Conservation (phyloP, 2,329 filamentous ascomycete species). For the Cercospora nicotianae region DNA sequence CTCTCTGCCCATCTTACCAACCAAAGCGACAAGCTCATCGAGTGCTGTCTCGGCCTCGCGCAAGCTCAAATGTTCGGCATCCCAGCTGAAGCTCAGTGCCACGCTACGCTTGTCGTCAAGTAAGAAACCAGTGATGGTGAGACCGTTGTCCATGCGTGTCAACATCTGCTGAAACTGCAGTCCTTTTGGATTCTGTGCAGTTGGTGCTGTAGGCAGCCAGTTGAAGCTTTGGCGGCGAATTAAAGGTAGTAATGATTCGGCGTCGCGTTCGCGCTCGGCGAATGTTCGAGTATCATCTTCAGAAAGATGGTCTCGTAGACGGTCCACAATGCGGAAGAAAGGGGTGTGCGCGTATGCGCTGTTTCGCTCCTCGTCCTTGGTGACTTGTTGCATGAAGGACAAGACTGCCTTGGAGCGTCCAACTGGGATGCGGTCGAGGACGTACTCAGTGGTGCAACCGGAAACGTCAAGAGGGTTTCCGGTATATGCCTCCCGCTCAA, state of each 20-base stretch:
- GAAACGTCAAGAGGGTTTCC: conserved; percentile 38
- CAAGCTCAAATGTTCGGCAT: conserved; percentile 36
- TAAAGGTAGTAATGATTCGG: conserved; percentile 33
- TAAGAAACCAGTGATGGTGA: conserved; percentile 38
- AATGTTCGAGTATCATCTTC: conserved; percentile 33
- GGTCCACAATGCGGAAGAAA: conserved; percentile 36
- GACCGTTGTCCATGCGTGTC: conserved; percentile 38
- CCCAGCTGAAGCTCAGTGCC: conserved; percentile 35
- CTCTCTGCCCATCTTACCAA: conserved; percentile 32
- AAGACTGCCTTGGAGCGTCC: conserved; percentile 28
- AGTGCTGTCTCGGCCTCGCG: conserved; percentile 34
- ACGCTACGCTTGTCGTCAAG: conserved; percentile 36
- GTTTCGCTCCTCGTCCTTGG: conserved; percentile 36
- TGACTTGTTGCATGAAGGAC: conserved; percentile 37
- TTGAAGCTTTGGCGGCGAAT: conserved; percentile 39
- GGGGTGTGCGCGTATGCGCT: conserved; percentile 35
- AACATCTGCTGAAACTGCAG: conserved; percentile 36
- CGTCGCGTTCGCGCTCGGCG: conserved; percentile 34
- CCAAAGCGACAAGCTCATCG: conserved; percentile 28
- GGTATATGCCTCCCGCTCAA: conserved; percentile 33
- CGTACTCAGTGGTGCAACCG: conserved; percentile 39
- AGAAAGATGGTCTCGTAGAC: conserved; percentile 33
- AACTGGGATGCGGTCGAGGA: conserved; percentile 37
- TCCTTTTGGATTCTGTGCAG: conserved; percentile 32
- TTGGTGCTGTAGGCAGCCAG: conserved; percentile 37